Evolutionary conservation across 805 yeast genomes (phyloP), one percentile per base, ranked within the genome.

Genomic region (Candida dendrica): DNA sequence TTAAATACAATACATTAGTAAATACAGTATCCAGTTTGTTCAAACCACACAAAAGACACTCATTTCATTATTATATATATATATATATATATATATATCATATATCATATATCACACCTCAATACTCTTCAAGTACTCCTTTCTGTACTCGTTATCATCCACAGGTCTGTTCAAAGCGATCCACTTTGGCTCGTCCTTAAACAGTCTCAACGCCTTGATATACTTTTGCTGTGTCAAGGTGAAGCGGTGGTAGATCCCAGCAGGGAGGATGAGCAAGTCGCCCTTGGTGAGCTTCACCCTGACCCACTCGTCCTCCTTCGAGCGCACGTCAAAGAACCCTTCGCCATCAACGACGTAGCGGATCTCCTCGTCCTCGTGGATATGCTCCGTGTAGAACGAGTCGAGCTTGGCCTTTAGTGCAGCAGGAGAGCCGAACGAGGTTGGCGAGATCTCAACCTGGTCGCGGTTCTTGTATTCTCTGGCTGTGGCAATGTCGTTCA

Each of bases 101-200:
- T n/a, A n/a, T n/a, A n/a, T n/a, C n/a, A n/a, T n/a, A n/a, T n/a
- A 17, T n/a, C 20, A 39, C 27, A 40, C 48, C 11, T 37, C 36
- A 18, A 66, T 49, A 20, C 58, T 48, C 29, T 59, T 47, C 33
- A 79, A 42, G 49, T 81, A 81, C 37, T 69, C 66, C 38, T 56
- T 47, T 43, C 86, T 68, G 42, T 62, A 64, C 13, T 53, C 42
- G 48, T 76, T 74, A 6, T 59, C 56, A 42, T 77, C 83, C 6
- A 69, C 74, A 0, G 86, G 85, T 46, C 95, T 75, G 56, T 78
- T 76, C 54, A 85, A 74, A 8, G 96, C 95, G 30, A 82, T 77
- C 98, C 98, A 91, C 60, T 89, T 91, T 22, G 98, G 98, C 65
- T 90, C 96, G 52, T 88, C 96, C 61, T 88, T 79, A 68, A 91